phyloP scores from a whole-genome alignment of 495 filamentous ascomycete genomes.

The Penicillium argentinense region DNA sequence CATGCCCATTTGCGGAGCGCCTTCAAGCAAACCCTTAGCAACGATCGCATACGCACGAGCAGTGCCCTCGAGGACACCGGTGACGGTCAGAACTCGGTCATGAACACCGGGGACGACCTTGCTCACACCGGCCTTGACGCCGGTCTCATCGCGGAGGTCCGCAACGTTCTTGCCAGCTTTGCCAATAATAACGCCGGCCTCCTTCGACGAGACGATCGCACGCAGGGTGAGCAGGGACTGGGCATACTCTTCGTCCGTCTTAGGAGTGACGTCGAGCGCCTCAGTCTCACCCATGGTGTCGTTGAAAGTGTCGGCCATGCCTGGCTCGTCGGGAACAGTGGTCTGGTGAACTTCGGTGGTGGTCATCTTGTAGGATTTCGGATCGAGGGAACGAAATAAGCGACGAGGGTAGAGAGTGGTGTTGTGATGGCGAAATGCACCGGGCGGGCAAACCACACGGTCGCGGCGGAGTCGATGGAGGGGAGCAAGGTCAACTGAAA shows the following conservation, averaged over 20 bases:
- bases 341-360: constrained; percentile 48
- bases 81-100: constrained; percentile 94
- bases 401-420: constrained; percentile 2
- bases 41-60: constrained; percentile 92
- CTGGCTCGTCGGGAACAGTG: constrained; percentile 38
- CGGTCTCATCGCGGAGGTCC: constrained; percentile 93
- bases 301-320: constrained; percentile 51
- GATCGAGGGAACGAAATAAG: too few species aligned
- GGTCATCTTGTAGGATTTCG: constrained; percentile 44
- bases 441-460: constrained; percentile 16
- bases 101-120: constrained; percentile 97
- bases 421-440: constrained; percentile 10
- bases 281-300: constrained; percentile 52
- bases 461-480: constrained; percentile 19
- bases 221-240: constrained; percentile 87
- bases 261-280: constrained; percentile 68
- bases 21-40: constrained; percentile 85
- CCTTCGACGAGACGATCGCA: constrained; percentile 97
- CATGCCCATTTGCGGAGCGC: constrained; percentile 93
- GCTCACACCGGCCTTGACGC: constrained; percentile 95
- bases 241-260: constrained; percentile 95
- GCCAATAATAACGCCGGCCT: constrained; percentile 97
- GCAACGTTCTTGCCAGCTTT: constrained; percentile 98
- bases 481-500: constrained; percentile 15
- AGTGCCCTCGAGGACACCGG: constrained; percentile 80